These are phyloP conservation scores for Arachnomyces sp. DNA, from an alignment of 2,329 filamentous ascomycete species.

Conservation along the genomic window DNA sequence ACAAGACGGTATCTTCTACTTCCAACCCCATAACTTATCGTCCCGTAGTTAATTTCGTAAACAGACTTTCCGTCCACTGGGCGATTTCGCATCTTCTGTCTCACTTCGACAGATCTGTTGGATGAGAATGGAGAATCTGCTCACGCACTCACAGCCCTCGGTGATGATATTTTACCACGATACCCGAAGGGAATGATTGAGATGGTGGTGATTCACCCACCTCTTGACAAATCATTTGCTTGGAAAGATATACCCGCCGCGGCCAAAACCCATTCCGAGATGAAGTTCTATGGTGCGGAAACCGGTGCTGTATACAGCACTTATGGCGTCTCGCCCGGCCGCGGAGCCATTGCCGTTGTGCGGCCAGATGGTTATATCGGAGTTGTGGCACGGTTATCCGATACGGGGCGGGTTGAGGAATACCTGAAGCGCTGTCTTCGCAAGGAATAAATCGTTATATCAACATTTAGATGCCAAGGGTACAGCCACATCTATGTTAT, in stretches of 20 bases:
- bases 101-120: constrained; percentile 28
- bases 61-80: constrained; percentile 27
- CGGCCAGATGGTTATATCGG: constrained; percentile 34
- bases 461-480: no score
- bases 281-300: constrained; percentile 21
- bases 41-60: no score
- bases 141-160: constrained; percentile 17
- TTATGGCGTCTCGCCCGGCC: constrained; percentile 25
- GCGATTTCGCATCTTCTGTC: constrained; percentile 28
- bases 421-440: constrained; percentile 16
- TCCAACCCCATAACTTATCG: background rate
- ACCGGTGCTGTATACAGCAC: constrained; percentile 19
- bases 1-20: constrained; percentile 24
- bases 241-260: constrained; percentile 26
- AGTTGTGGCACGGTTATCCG: constrained; percentile 17
- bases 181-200: constrained; percentile 24
- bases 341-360: constrained; percentile 27
- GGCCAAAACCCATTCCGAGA: constrained; percentile 27
- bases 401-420: constrained; percentile 16
- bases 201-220: constrained; percentile 29
- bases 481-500: no score
- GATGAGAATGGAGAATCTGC: constrained; percentile 21
- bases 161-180: constrained; percentile 14
- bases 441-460: no score
- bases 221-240: constrained; percentile 19